These are phyloP conservation scores for Clarireedia homoeocarpa DNA, from an alignment of 2,329 filamentous ascomycete species.

Conservation along the genomic window DNA sequence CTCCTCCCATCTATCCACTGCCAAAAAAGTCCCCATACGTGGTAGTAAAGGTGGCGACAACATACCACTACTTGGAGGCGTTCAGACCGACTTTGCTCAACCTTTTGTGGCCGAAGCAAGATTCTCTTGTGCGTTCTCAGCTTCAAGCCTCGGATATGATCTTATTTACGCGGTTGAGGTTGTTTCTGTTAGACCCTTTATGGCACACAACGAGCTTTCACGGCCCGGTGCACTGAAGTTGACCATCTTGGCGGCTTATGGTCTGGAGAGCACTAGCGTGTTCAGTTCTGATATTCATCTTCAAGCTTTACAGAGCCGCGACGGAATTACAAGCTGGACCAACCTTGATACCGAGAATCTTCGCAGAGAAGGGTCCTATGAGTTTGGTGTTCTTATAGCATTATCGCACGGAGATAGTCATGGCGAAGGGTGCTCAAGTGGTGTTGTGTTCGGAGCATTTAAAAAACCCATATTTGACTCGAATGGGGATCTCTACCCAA, in stretches of 20 bases:
- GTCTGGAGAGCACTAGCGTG: constrained; percentile 15
- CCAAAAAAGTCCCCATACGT: too few relatives aligned
- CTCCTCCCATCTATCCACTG: neutral
- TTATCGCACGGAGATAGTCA: constrained; percentile 8
- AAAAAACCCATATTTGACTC: constrained; percentile 2
- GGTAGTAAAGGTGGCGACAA: neutral
- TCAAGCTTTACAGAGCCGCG: constrained; percentile 17
- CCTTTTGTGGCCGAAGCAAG: constrained; percentile 18
- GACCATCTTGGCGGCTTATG: constrained; percentile 24
- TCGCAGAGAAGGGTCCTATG: constrained; percentile 3
- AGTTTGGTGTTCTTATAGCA: constrained; percentile 11
- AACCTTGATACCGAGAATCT: neutral
- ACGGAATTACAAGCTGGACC: neutral
- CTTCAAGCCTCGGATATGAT: constrained; percentile 25
- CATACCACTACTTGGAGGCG: neutral
- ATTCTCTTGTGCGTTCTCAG: constrained; percentile 21
- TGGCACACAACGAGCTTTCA: constrained; percentile 17
- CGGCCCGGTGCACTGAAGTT: constrained; percentile 16
- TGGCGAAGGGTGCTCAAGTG: constrained; percentile 6
- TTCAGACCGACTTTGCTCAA: neutral
- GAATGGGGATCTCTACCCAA: neutral
- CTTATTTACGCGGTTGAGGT: constrained; percentile 25
- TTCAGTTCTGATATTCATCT: constrained; percentile 22
- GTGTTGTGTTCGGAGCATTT: constrained; percentile 19
- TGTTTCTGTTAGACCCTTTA: constrained; percentile 10